Conservation (phyloP, 1,139 yeast genomes). For the Hyphopichia fennica region DNA sequence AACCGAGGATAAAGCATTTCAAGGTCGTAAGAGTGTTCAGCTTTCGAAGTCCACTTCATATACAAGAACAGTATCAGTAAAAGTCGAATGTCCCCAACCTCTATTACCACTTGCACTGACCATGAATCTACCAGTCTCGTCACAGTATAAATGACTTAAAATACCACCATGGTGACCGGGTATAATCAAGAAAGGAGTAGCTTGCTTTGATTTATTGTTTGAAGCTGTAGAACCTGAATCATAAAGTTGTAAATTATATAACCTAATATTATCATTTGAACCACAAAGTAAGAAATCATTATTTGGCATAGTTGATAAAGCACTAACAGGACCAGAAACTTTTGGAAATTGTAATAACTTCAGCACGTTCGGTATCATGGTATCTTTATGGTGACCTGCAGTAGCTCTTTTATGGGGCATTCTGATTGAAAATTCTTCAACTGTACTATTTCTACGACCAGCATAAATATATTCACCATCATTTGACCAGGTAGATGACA, state of each 20-base stretch:
- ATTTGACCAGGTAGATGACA: conserved; percentile 87
- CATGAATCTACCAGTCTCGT: conserved; percentile 84
- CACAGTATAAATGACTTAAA: conserved; percentile 62
- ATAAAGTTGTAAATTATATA: conserved; percentile 70
- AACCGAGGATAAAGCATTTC: neutral
- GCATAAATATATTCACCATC: conserved; percentile 79
- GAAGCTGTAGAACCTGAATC: conserved; percentile 19
- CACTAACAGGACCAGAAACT: conserved; percentile 89
- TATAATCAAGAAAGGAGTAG: conserved; percentile 59
- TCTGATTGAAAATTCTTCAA: conserved; percentile 80
- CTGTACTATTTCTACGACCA: conserved; percentile 86
- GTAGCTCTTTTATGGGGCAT: conserved; percentile 44
- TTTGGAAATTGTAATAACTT: conserved; percentile 73
- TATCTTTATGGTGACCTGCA: conserved; percentile 17
- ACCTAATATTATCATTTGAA: conserved; percentile 83
- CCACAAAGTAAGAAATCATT: conserved; percentile 80
- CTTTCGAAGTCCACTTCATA: conserved; percentile 63
- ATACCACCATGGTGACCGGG: conserved; percentile 66
- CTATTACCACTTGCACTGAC: conserved; percentile 91
- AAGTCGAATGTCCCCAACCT: conserved; percentile 85
- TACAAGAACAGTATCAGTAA: conserved; percentile 76
- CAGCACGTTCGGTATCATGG: conserved; percentile 47
- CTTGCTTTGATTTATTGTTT: conserved; percentile 35
- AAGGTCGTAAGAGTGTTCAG: neutral
- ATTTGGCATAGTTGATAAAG: conserved; percentile 80